Evolutionary conservation across 2,329 filamentous ascomycete genomes (phyloP), one percentile per base, ranked within the genome.

Genomic region (Xylariales sp.): DNA sequence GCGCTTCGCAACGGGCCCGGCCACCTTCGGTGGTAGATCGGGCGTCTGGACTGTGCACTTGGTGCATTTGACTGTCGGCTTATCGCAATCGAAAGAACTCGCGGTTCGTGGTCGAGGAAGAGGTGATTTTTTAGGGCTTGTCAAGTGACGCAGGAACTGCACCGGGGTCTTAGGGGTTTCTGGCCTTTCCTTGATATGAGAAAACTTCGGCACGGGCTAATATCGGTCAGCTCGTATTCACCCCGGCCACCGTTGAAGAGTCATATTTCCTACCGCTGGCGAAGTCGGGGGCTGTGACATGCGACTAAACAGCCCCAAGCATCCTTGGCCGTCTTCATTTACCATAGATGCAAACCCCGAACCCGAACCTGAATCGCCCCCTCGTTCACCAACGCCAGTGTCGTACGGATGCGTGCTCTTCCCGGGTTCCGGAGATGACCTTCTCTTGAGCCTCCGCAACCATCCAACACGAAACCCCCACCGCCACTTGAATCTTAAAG

Each of bases 391-490:
- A 41, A 74, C 41, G 0, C 70, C 75, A 4, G 75, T 78, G 48
- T 78, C 75, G 54, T 78, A 78, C 0, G 77, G 77, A 36, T 78
- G 74, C 12, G 71, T 78, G 64, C 76, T 77, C 55, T 73, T 71
- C 5, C 77, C 77, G 1, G 76, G 75, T 30, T 64, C 60, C 4
- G 39, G 53, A 9, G 55, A 50, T 49, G 34, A 10, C 12, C 30
- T 65, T 46, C 34, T 65, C 45, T 34, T 60, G 41, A 65, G 56
- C 50, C 55, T 45, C 23, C 18, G 48, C 34, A 41, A 52, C 46
- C 54, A 59, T 23, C 12, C 8, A 7, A 6, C 18, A 8, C 41
- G 23, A n/a, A 59, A 30, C 70, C 39, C 73, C 72, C 36, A 76
- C 68, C 59, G 72, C 71, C 63, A 65, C 54, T 39, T 72, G 70